Base-by-base conservation (phyloP, 2,329 filamentous ascomycete species). In the Alternaria panax region DNA sequence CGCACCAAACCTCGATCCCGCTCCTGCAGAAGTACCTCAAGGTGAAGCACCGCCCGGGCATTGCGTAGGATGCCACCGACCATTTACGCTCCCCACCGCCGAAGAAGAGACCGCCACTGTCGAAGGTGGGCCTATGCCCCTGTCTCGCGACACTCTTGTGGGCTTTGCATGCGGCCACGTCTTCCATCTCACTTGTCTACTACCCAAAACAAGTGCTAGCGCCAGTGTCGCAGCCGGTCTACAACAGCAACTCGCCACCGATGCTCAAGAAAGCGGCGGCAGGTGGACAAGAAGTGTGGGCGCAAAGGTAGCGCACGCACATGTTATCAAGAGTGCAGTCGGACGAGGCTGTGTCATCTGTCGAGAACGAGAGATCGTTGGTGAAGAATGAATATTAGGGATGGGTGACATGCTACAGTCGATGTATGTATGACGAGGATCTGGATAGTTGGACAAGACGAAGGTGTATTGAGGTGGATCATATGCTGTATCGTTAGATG, bases 321-420 rank as follows among this genome's bases (percentile, higher is more conserved):
- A 97, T 92, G 69, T 97, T 88, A n/a, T 88, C 86, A 57, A 89
- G 91, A 74, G 97, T 91, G 78, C 93, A 94, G 87, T 84, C 7
- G 82, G 82, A 46, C 80, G 65, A n/a, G 71, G 75, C 0, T 75
- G 74, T 63, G 73, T 82, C n/a, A 69, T 76, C 28, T 75, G 71
- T 60, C 64, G 70, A 14, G 73, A 70, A 57, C 61, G 67, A 51
- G 58, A 80, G 73, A 54, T 69, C 20, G 59, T 65, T 28, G 54
- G 48, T 9, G 65, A 69, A 22, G 63, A 66, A 38, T 63, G 24
- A 52, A 46, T 28, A 24, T 25, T 16, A 34, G 40, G 28, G 41
- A 43, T 40, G 14, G 24, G 18, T 14, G 27, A 46, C 34, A 42
- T 38, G 34, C 42, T 46, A n/a, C 28, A 24, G 22, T 30, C 12